These are phyloP conservation scores for Gossypium longicalyx DNA, from an alignment of 345 rosid species.

Conservation along the genomic window DNA sequence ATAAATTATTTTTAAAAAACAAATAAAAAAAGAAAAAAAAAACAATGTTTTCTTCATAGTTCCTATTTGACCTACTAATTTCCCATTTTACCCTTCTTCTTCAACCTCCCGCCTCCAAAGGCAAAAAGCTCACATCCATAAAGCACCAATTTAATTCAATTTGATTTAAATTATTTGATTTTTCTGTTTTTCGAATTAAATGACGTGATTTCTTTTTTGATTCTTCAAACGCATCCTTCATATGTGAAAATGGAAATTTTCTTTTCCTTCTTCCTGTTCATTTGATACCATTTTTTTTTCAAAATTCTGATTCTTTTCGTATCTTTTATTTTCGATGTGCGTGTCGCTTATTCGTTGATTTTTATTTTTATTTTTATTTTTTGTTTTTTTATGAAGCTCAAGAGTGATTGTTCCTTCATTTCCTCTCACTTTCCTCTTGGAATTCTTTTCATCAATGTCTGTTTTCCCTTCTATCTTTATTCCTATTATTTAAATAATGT, in stretches of 20 bases:
- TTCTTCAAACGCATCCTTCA: background rate
- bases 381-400: constrained; percentile 35
- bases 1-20: no score
- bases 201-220: background rate
- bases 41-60: background rate
- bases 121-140: background rate
- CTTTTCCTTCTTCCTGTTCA: background rate
- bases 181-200: background rate
- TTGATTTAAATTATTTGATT: background rate
- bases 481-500: background rate
- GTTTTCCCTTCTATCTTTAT: background rate
- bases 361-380: no score
- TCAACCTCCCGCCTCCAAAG: background rate
- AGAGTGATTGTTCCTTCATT: constrained; percentile 24
- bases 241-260: constrained; percentile 12
- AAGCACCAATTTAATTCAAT: background rate
- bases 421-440: constrained; percentile 23
- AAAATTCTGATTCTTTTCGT: background rate
- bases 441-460: constrained; percentile 26
- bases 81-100: background rate
- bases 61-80: background rate
- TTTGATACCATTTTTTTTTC: background rate
- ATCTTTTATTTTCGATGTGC: constrained; percentile 1
- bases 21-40: background rate
- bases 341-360: constrained; percentile 17